Base-by-base conservation (phyloP, 208 protist species). In the Acanthamoeba sp. region DNA sequence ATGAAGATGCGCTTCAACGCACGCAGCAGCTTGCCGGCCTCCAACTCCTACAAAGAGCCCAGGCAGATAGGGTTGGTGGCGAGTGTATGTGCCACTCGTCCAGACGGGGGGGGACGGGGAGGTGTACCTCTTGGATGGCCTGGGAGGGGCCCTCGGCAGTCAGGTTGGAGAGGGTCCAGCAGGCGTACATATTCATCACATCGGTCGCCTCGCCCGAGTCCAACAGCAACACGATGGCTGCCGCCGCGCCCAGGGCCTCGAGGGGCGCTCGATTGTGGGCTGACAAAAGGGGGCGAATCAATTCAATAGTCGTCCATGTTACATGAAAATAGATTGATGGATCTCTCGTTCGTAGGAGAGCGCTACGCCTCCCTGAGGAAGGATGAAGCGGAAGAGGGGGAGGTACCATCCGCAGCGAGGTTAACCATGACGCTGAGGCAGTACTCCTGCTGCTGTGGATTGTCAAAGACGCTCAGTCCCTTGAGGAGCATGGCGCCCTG, bases 131-230 rank as follows among this genome's bases (percentile, higher is more conserved):
- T n/a, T 78, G 69, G 38, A 78, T 78, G 69, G 69, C 69, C 1
- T n/a, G 18, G 16, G 69, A 45, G 69, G 69, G 69, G 14, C 69
- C 69, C 20, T 78, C 69, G 36, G 69, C 69, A 32, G 34, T 78
- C 7, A 78, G 69, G 69, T 78, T 78, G 69, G 69, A 78, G 69
- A 78, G 69, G 24, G 69, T 38, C 69, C 69, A 78, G 38, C 69
- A 78, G 69, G 34, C 29, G 18, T 45, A 45, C 69, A 78, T 78
- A 18, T 32, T 9, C 69, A 78, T 78, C 7, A 78, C 69, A 40
- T 78, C 69, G 38, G 69, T 45, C 32, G 69, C 38, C 32, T 4
- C 24, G 32, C 20, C 34, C 18, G 69, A 36, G 34, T 9, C 34
- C 36, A 78, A 29, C 32, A 78, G 9, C 69, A n/a, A 3, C n/a